Base-by-base conservation (phyloP, 2,329 filamentous ascomycete species). In the Fusarium neocosmosporiellum region DNA sequence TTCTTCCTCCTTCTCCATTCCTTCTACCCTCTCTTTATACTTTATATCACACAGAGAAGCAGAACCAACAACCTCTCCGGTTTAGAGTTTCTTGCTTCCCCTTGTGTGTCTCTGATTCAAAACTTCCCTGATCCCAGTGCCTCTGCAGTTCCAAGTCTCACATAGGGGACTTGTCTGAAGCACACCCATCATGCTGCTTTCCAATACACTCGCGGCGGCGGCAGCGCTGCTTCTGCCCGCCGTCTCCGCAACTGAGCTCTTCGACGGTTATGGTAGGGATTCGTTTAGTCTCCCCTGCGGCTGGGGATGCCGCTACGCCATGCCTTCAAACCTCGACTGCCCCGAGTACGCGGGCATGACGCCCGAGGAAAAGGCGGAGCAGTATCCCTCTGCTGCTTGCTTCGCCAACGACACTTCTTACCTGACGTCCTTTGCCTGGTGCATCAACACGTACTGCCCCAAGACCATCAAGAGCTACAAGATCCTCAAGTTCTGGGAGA, bases 401-500 rank as follows among this genome's bases (percentile, higher is more conserved):
- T 67, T 75, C 18, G 63, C 65, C 1, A 66, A 75, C 5, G 54
- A 74, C 5, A 53, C 50, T 1, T 39, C 66, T 0, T 78, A 77
- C 50, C 14, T 78, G 11, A 77, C 76, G 0, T 68, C 76, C 0
- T 59, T 78, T 8, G 76, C 76, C 0, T 76, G 69, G 65, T 78
- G 76, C 1, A 76, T 78, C 0, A 10, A 62, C 8, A 8, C 43
- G 0, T 58, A 46, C 18, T 77, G 75, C 11, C 31, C 59, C 0
- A 59, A 58, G 1, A 11, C 27, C 1, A 53, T 60, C n/a, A 67
- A 57, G 20, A 10, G 39, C 0, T 76, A 62, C 41, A 37, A 55
- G 7, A 62, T 76, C 11, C 72, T 73, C 16, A 29, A 55, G 11
- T 76, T 73, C 8, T 77, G 75, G 75, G 66, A 73, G 4, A 39